Conservation (phyloP, 1,284 basidiomycete species). For the Ustilago tritici region DNA sequence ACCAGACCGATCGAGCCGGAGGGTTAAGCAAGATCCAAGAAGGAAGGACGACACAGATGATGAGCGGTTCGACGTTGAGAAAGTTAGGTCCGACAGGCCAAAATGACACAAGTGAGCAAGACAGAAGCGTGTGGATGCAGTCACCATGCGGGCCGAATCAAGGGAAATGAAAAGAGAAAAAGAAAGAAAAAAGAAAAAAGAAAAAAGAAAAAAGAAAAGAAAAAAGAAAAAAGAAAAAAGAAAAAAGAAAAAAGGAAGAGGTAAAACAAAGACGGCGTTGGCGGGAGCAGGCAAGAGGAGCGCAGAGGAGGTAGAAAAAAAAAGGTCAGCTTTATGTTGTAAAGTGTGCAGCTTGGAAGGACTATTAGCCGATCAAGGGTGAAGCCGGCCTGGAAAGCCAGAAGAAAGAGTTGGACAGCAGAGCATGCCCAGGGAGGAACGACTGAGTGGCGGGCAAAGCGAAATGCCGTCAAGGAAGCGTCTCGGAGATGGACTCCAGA, state of each 20-base stretch:
- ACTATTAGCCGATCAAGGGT: conserved; percentile 1
- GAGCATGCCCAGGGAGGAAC: background rate
- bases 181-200: background rate
- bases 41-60: background rate
- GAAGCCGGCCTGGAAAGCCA: background rate
- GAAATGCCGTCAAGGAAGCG: background rate
- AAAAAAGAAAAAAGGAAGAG: conserved; percentile 6
- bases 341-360: conserved; percentile 5
- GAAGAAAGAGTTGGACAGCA: background rate
- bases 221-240: background rate
- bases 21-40: conserved; percentile 11
- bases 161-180: conserved; percentile 5
- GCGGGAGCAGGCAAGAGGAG: conserved; percentile 6
- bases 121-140: conserved; percentile 3
- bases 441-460: background rate
- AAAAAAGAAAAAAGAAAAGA: conserved; percentile 5
- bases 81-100: conserved; percentile 6
- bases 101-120: background rate
- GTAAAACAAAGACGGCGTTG: background rate
- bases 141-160: conserved; percentile 2
- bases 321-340: conserved; percentile 7
- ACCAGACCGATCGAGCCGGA: conserved; percentile 12
- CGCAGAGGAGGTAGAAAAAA: conserved; percentile 4
- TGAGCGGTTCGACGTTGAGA: conserved; percentile 6
- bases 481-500: background rate